Conservation (phyloP, 768 basidiomycete genomes). For the Gloeopeniophorella convolvens region DNA sequence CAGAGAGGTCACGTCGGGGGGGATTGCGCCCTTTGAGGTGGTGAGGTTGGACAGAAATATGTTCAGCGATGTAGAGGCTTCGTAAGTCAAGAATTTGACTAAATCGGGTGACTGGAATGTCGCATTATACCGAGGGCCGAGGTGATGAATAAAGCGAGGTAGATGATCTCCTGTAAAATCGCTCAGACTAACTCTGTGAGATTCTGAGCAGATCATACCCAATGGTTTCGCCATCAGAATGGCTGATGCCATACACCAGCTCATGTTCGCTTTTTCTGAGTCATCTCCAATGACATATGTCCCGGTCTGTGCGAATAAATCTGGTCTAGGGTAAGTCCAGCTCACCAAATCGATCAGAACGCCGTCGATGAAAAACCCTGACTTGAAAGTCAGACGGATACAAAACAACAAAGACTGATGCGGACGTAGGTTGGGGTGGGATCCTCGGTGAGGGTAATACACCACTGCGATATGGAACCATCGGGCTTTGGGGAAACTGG, state of each 20-base stretch:
- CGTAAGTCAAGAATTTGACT: slow-evolving; percentile 75
- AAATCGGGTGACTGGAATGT: slow-evolving; percentile 70
- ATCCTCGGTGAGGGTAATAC: slow-evolving; percentile 50
- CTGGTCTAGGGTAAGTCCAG: slow-evolving; percentile 55
- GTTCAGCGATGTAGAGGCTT: slow-evolving; percentile 76
- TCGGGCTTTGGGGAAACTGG: slow-evolving; percentile 44
- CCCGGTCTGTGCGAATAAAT: slow-evolving; percentile 30
- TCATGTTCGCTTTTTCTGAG: slow-evolving; percentile 37
- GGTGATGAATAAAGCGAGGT: slow-evolving; percentile 69
- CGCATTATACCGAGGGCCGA: slow-evolving; percentile 72
- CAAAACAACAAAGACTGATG: slow-evolving; percentile 24
- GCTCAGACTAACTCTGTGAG: not conserved
- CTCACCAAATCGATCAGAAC: slow-evolving; percentile 55
- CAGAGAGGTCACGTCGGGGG: slow-evolving; percentile 32
- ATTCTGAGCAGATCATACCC: slow-evolving; percentile 32
- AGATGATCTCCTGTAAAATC: slow-evolving; percentile 53
- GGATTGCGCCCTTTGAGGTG: slow-evolving; percentile 30
- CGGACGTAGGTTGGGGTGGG: slow-evolving; percentile 58
- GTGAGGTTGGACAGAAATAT: slow-evolving; percentile 55
- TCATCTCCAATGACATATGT: slow-evolving; percentile 54
- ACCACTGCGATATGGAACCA: slow-evolving; percentile 73
- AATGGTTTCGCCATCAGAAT: slow-evolving; percentile 55
- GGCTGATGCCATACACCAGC: slow-evolving; percentile 66
- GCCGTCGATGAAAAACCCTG: slow-evolving; percentile 75
- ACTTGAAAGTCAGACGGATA: not conserved